Base-by-base conservation (phyloP, 768 basidiomycete genomes). In the Amanita brunnescens region DNA sequence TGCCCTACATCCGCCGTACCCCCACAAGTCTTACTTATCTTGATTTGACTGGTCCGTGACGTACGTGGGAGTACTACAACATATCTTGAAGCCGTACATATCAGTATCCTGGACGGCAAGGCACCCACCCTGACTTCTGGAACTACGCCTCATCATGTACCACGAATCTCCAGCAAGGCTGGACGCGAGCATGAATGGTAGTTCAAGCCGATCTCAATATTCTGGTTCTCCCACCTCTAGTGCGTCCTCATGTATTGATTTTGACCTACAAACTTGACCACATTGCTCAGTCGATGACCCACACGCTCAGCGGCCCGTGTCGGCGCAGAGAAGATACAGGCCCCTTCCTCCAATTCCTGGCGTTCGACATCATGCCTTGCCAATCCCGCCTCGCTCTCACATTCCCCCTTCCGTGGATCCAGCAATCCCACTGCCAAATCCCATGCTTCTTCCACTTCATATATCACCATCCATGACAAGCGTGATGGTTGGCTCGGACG, bases 281-380 rank as follows among this genome's bases (percentile, higher is more conserved):
- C 18, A 30, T 5, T 10, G 16, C 9, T 23, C 18, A 41, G 49
- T 38, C 16, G 33, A 44, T 24, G 41, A 44, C 21, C 50, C 13
- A 10, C 30, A 21, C n/a, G 23, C 48, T 10, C 54, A 44, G 40
- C 51, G 46, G 13, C 47, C 51, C 42, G 39, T 16, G 16, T 38
- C 49, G 16, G 30, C 48, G 32, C 50, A 38, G 32, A 35, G 26
- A 20, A 18, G 18, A 33, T 51, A 26, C 16, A 38, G 42, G 16
- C 38, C 35, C 10, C 32, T 42, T 20, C 29, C 42, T 9, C 47
- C 42, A n/a, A 35, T 43, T 16, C 51, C 47, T 33, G 34, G 39
- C 21, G 46, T 41, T 44, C 12, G 47, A 10, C 34, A 29, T 16
- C 18, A 26, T n/a, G 10, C 20, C 7, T 38, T 32, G 7, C 30